A percentile compares a stretch with the other conserved stretches of the same genome.
phyloP scores from a whole-genome alignment of 768 basidiomycete genomes.

The Podaxis sp. region DNA sequence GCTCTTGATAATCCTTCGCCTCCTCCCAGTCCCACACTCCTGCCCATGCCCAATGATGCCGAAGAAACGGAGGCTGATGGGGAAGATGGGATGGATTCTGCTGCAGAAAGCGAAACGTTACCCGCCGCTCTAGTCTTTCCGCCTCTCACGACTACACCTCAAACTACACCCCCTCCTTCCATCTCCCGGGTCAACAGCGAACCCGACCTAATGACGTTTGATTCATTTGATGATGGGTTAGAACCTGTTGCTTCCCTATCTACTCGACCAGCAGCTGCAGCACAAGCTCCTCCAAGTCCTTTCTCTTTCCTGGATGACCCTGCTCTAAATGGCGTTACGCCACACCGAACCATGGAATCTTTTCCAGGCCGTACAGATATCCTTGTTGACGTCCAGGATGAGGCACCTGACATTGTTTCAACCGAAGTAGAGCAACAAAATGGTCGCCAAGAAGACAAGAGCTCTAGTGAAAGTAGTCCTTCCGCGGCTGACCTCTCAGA shows the following conservation, averaged over 20 bases:
- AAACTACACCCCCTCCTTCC: conserved; percentile 12
- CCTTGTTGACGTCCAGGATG: conserved; percentile 10
- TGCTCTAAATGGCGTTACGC: too few species aligned
- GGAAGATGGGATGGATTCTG: background rate
- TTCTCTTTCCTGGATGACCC: background rate
- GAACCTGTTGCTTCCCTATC: background rate
- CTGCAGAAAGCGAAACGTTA: background rate
- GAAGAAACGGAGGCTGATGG: background rate
- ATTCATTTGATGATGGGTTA: conserved; percentile 30
- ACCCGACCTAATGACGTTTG: conserved; percentile 29
- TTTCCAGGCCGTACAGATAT: background rate
- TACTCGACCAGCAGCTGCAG: background rate
- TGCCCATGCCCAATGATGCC: conserved; percentile 2
- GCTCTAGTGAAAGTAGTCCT: background rate
- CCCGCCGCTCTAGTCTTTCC: background rate
- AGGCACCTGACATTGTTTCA: background rate
- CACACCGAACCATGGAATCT: background rate
- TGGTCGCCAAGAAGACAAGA: background rate
- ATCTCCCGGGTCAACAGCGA: conserved; percentile 1
- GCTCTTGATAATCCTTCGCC: conserved; percentile 80
- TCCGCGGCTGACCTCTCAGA: background rate
- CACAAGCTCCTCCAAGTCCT: conserved; percentile 8
- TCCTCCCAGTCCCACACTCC: conserved; percentile 31
- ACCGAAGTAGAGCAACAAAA: too few species aligned
- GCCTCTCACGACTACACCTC: background rate